A percentile compares a stretch with the other conserved stretches of the same genome.
Evolutionary conservation across 768 basidiomycete species (phyloP).

Genomic region (Tephrocybe sp.): DNA sequence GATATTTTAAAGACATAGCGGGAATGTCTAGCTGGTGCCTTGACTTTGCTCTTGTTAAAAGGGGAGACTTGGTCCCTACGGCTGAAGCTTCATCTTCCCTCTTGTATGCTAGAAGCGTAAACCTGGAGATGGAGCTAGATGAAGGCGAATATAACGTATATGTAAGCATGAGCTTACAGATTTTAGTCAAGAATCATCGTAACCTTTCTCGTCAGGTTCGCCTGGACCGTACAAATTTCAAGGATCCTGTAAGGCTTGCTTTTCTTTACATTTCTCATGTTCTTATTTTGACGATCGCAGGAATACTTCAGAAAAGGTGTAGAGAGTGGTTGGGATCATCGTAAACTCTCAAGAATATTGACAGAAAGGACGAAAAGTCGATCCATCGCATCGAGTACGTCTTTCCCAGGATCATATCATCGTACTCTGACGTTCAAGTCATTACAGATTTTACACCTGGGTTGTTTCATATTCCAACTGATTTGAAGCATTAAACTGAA

Average conservation of each 20-base stretch:
- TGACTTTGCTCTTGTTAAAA: conserved; percentile 50
- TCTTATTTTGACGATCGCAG: conserved; percentile 2
- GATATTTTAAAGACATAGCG: conserved; percentile 48
- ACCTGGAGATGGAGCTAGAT: conserved; percentile 39
- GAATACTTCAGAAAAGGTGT: conserved; percentile 24
- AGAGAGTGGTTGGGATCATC: conserved; percentile 32
- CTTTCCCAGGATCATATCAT: neutral
- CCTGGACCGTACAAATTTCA: conserved; percentile 27
- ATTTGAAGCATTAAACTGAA: conserved; percentile 32
- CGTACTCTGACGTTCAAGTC: neutral
- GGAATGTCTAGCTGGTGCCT: conserved; percentile 44
- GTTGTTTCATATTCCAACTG: conserved; percentile 14
- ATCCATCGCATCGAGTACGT: conserved; percentile 45
- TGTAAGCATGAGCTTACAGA: conserved; percentile 22
- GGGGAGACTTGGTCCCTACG: conserved; percentile 37
- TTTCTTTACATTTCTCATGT: neutral
- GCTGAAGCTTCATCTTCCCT: conserved; percentile 36
- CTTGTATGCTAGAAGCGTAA: conserved; percentile 38
- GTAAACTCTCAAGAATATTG: conserved; percentile 39
- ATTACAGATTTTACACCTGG: conserved; percentile 32
- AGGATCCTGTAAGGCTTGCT: conserved; percentile 17
- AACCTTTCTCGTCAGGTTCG: conserved; percentile 24
- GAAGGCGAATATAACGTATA: conserved; percentile 44
- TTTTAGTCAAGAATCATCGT: neutral
- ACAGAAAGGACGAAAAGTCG: conserved; percentile 45